phyloP scores from a whole-genome alignment of 2,329 filamentous ascomycete genomes.

The Epichloe uncinata region DNA sequence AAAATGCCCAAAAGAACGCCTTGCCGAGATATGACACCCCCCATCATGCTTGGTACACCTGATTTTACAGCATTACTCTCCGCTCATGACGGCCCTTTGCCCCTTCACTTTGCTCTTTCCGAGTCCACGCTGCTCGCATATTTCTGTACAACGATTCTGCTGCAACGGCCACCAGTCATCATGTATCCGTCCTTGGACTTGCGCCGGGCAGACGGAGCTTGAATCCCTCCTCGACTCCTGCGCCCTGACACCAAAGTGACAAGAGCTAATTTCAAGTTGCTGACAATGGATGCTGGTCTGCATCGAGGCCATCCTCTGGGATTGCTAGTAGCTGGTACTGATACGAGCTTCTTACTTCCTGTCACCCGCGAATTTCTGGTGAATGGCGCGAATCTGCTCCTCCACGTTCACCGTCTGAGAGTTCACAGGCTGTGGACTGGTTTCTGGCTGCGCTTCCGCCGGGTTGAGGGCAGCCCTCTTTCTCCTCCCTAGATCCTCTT shows the following conservation, averaged over 20 bases:
- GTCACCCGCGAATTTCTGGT: slow-evolving; percentile 35
- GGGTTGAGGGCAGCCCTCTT: slow-evolving; percentile 58
- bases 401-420: slow-evolving; percentile 65
- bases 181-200: too few species aligned
- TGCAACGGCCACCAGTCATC: neutral
- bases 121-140: neutral
- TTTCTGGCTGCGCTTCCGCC: slow-evolving; percentile 53
- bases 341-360: slow-evolving; percentile 16
- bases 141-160: neutral
- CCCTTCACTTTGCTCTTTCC: neutral
- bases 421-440: slow-evolving; percentile 39
- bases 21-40: neutral
- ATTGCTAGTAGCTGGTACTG: neutral
- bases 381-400: slow-evolving; percentile 63
- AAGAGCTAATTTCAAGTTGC: neutral
- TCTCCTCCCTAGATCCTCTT: slow-evolving; percentile 60
- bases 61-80: neutral
- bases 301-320: neutral
- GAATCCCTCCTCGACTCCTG: too few species aligned
- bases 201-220: too few species aligned
- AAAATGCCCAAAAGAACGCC: slow-evolving; percentile 1
- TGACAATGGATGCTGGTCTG: too few species aligned
- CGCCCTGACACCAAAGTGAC: too few species aligned
- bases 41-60: slow-evolving; percentile 3
- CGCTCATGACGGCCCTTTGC: neutral